Evolutionary conservation across 768 basidiomycete genomes (phyloP).

Genomic region (Boletus subcaerulescens): DNA sequence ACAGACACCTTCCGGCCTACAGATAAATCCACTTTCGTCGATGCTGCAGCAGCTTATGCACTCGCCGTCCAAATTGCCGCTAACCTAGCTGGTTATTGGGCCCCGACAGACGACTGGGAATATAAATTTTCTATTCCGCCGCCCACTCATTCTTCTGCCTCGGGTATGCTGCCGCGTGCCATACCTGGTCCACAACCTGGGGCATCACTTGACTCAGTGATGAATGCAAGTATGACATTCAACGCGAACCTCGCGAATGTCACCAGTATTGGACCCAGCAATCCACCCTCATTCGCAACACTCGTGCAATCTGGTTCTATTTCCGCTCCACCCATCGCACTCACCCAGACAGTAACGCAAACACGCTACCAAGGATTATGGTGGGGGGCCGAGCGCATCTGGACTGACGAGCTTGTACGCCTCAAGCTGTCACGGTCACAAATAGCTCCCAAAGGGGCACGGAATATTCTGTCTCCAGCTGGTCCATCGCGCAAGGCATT

Average conservation of each 20-base stretch:
- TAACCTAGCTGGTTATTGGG: constrained; percentile 61
- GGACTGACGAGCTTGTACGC: constrained; percentile 81
- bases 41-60: constrained; percentile 61
- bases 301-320: constrained; percentile 2
- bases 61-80: constrained; percentile 72
- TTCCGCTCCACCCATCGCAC: constrained; percentile 17
- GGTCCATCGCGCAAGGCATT: constrained; percentile 42
- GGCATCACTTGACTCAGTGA: constrained; percentile 41
- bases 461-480: constrained; percentile 58
- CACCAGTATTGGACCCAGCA: constrained; percentile 6
- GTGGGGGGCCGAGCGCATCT: constrained; percentile 89
- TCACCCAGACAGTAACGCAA: constrained; percentile 41
- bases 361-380: constrained; percentile 76
- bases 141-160: constrained; percentile 10
- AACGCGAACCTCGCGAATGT: constrained; percentile 34
- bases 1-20: constrained; percentile 53
- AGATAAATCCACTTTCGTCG: constrained; percentile 36
- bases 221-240: constrained; percentile 44
- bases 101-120: constrained; percentile 71
- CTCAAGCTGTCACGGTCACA: constrained; percentile 66
- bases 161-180: neutral
- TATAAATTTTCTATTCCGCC: constrained; percentile 48
- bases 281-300: neutral
- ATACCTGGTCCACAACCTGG: constrained; percentile 9
- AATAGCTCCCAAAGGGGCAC: constrained; percentile 63